Evolutionary conservation across 495 filamentous ascomycete genomes (phyloP).

Genomic region (Letharia columbiana): DNA sequence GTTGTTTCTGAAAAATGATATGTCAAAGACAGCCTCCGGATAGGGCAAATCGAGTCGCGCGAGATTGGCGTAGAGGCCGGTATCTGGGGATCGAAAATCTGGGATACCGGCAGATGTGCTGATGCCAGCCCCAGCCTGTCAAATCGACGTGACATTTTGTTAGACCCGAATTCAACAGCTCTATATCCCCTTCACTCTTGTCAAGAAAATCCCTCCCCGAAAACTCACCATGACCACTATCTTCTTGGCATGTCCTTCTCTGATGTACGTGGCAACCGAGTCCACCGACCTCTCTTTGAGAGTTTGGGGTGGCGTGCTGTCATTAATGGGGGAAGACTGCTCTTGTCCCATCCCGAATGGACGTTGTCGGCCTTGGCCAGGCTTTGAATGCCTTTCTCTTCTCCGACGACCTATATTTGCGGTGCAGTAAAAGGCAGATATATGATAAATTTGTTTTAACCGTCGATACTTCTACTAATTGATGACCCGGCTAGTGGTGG

Average conservation of each 20-base stretch:
- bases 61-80: conserved; percentile 82
- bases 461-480: not conserved
- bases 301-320: conserved; percentile 53
- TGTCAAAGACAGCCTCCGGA: conserved; percentile 71
- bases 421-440: not conserved
- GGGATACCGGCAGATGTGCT: conserved; percentile 84
- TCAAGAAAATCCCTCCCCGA: too few species aligned
- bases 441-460: not conserved
- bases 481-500: not conserved
- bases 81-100: conserved; percentile 79
- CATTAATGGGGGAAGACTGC: conserved; percentile 51
- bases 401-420: conserved; percentile 34
- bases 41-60: conserved; percentile 74
- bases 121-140: conserved; percentile 42
- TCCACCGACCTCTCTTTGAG: conserved; percentile 59
- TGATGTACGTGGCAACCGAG: conserved; percentile 68
- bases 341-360: conserved; percentile 60
- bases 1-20: conserved; percentile 73
- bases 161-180: not conserved
- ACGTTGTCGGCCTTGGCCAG: conserved; percentile 23
- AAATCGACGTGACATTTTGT: conserved; percentile 17
- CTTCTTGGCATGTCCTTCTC: conserved; percentile 51
- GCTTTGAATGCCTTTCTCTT: conserved; percentile 28
- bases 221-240: conserved; percentile 67
- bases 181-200: not conserved